Evolutionary conservation across 1,284 basidiomycete genomes (phyloP), one percentile per base, ranked within the genome.

Genomic region (Chalciporus sp.): DNA sequence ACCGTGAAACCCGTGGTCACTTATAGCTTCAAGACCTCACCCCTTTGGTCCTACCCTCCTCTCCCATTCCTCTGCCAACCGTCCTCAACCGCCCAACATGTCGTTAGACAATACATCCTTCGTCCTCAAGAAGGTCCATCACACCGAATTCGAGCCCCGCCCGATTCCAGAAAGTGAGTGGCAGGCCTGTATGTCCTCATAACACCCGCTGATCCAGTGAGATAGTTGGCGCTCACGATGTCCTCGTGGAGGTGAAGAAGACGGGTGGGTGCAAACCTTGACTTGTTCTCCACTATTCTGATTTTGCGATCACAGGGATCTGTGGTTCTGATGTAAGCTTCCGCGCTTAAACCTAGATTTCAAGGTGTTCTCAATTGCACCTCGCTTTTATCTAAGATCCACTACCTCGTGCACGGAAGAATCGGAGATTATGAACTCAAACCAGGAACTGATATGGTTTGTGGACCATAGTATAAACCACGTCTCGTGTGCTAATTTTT

Each of bases 201-300:
- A 39, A 52, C 41, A 51, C 54, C 39, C 17, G 17, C 39, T 53
- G 19, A 52, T 39, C 45, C 29, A 57, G 19, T 49, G 43, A 54
- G 14, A 28, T 64, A 89, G 88, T 92, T 58, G 77, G 78, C 20
- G 82, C 81, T 49, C 80, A 90, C 64, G 90, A 97, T 64, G 94
- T 95, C 42, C 84, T 98, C 29, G 85, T 98, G 45, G 83, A 92
- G 66, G 88, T 98, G 47, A 94, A 94, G 74, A 95, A 96, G 75
- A 95, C 94, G 20, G 92, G 90, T 87, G 58, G 56, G 81, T 67
- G 19, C 20, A 51, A 31, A 33, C 27, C 20, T 37, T 39, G 52
- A 14, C 26, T 37, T 45, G 35, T 47, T 35, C 52, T 27, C 23
- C 17, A 31, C 43, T 53, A 31, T 53, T 49, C 17, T 59, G 33